phyloP scores from a whole-genome alignment of 768 basidiomycete genomes.

The Lactarius evosmus region DNA sequence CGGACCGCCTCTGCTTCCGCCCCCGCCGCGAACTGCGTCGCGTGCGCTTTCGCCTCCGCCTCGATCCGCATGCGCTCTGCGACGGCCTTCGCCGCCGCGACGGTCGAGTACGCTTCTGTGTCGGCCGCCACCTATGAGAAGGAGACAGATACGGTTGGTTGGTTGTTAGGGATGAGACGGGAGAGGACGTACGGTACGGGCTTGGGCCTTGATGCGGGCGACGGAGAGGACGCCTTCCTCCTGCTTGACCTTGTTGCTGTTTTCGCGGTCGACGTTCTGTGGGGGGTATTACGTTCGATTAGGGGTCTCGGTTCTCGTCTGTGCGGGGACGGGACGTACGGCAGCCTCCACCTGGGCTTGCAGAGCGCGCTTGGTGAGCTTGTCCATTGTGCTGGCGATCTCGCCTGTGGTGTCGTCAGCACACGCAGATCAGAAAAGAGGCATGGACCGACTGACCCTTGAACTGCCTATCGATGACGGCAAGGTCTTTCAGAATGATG shows the following conservation, averaged over 20 bases:
- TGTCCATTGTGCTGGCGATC: constrained; percentile 82
- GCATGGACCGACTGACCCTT: constrained; percentile 45
- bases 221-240: constrained; percentile 78
- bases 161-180: not conserved
- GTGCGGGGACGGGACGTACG: constrained; percentile 39
- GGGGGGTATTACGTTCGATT: not conserved
- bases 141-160: not conserved
- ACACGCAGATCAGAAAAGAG: not conserved
- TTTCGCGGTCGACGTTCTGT: constrained; percentile 82
- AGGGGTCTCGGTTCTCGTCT: not conserved
- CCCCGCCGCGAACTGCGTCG: constrained; percentile 68
- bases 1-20: constrained; percentile 70
- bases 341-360: constrained; percentile 88
- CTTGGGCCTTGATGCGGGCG: constrained; percentile 69
- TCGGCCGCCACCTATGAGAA: constrained; percentile 70
- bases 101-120: constrained; percentile 67
- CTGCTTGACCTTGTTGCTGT: constrained; percentile 83
- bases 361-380: constrained; percentile 76
- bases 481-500: constrained; percentile 78
- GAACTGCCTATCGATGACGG: constrained; percentile 85
- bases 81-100: constrained; percentile 71
- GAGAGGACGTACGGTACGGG: constrained; percentile 43
- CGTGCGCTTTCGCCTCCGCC: constrained; percentile 74
- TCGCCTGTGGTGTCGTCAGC: constrained; percentile 42
- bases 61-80: constrained; percentile 65